These are phyloP conservation scores for Blakeslea trispora DNA, from an alignment of 371 early-diverging fungal species.

Conservation along the genomic window DNA sequence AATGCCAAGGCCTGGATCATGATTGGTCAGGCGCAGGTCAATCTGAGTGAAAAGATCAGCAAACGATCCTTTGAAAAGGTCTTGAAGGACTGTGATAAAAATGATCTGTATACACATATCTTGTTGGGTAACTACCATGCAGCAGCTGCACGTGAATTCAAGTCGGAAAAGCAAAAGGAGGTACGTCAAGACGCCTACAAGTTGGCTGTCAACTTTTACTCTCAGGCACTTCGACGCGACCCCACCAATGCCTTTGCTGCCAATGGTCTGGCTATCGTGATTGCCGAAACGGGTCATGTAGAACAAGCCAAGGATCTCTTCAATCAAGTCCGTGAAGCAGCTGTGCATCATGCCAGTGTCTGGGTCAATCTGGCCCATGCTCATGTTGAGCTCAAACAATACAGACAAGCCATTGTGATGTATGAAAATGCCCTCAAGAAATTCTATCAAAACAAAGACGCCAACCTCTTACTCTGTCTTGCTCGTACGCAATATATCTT, in stretches of 20 bases:
- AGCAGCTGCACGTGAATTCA: conserved; percentile 57
- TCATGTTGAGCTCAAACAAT: conserved; percentile 71
- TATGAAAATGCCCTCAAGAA: conserved; percentile 66
- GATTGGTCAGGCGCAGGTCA: conserved; percentile 68
- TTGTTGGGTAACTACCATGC: conserved; percentile 84
- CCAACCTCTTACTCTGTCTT: conserved; percentile 67
- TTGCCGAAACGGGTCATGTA: conserved; percentile 74
- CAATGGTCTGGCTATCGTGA: conserved; percentile 76
- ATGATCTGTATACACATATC: conserved; percentile 80
- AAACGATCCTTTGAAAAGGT: conserved; percentile 79
- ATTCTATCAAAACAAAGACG: conserved; percentile 58
- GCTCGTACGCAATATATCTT: conserved; percentile 82
- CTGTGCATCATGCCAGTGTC: conserved; percentile 57
- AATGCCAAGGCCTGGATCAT: conserved; percentile 70
- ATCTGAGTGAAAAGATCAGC: conserved; percentile 60
- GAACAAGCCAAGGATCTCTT: conserved; percentile 78
- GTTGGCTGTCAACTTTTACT: conserved; percentile 81
- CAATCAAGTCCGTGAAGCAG: conserved; percentile 67
- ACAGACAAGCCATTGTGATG: conserved; percentile 72
- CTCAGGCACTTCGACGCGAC: conserved; percentile 77
- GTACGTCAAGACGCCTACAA: conserved; percentile 60
- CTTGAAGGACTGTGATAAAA: conserved; percentile 72
- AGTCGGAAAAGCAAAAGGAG: conserved; percentile 33
- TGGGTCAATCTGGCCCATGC: conserved; percentile 82
- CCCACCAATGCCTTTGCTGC: conserved; percentile 73